These are phyloP conservation scores for Coix lacrymajobi DNA, from an alignment of 176 grass and related monocot species.

Conservation along the genomic window DNA sequence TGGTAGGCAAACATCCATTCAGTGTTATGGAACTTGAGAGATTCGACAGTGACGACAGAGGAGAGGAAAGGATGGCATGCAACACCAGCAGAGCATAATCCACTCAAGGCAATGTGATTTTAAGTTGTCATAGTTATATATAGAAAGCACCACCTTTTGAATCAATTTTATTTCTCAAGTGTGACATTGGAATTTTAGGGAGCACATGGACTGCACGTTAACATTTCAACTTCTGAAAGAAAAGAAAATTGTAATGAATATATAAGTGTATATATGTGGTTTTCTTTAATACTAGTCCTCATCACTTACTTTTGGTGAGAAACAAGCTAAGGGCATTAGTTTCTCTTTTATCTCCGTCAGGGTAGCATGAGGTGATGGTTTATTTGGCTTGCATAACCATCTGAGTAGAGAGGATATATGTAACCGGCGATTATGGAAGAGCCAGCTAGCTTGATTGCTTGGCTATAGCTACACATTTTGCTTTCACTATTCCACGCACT, in stretches of 20 bases:
- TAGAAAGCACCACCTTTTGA: not conserved
- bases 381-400: not conserved
- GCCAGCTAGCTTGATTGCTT: not conserved
- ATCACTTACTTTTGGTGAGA: not conserved
- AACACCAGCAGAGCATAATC: not conserved
- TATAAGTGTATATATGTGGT: too few species aligned
- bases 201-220: not conserved
- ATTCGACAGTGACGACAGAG: constrained; percentile 25
- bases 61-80: not conserved
- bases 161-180: not conserved
- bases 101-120: not conserved
- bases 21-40: not conserved
- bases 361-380: not conserved
- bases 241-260: not conserved
- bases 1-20: constrained; percentile 32
- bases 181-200: not conserved
- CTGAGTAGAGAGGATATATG: not conserved
- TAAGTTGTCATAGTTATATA: not conserved
- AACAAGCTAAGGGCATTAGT: not conserved
- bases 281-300: not conserved
- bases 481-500: constrained; percentile 2
- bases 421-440: not conserved
- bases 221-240: not conserved
- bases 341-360: not conserved
- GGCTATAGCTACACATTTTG: constrained; percentile 9